phyloP scores from a whole-genome alignment of 306 rosid species.

The Macrotyloma uniflorum region DNA sequence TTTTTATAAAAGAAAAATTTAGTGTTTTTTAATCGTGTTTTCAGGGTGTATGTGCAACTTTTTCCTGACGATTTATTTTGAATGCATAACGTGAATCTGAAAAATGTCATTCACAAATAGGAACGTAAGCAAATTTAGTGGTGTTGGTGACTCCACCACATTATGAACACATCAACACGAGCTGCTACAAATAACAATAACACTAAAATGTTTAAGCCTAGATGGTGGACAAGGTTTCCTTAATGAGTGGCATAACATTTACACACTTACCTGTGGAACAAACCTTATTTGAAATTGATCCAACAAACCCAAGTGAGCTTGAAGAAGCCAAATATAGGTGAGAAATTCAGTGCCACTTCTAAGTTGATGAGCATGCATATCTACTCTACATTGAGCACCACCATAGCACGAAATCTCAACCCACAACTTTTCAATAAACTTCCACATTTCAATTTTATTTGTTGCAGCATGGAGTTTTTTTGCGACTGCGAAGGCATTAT shows the following conservation, averaged over 20 bases:
- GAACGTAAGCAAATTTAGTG: too few relatives aligned
- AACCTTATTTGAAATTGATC: background rate
- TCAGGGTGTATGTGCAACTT: too few relatives aligned
- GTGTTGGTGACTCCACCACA: background rate
- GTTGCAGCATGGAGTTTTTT: background rate
- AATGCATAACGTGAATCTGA: too few relatives aligned
- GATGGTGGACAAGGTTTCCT: background rate
- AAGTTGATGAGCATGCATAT: background rate
- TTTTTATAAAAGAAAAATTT: too few relatives aligned
- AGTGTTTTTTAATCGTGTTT: too few relatives aligned
- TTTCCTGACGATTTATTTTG: too few relatives aligned
- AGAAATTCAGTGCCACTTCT: background rate
- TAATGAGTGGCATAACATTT: background rate
- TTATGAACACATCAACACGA: background rate
- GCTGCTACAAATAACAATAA: background rate
- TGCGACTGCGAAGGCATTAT: background rate
- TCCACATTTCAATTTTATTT: background rate
- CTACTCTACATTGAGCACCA: background rate
- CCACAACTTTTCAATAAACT: background rate
- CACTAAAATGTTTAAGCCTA: background rate
- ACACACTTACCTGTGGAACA: background rate
- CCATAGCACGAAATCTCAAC: background rate
- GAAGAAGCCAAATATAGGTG: background rate
- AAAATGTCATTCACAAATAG: too few relatives aligned
- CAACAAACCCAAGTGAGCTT: background rate